These are phyloP conservation scores for Pseudodiploospora longispora DNA, from an alignment of 2,329 filamentous ascomycete genomes.

Conservation along the genomic window DNA sequence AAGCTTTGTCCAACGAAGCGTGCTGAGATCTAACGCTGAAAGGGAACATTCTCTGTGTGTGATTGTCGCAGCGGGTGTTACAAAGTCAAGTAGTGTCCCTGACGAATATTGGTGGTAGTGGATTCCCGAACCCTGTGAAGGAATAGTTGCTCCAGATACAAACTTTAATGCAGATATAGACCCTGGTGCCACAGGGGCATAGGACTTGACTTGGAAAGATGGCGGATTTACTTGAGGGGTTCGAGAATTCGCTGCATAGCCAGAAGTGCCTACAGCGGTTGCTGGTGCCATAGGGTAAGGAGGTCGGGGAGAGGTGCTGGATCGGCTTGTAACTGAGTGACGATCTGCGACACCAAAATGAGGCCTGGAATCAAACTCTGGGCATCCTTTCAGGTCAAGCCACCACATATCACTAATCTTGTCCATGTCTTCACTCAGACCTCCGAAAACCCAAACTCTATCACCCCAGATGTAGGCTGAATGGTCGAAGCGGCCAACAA, in stretches of 20 bases:
- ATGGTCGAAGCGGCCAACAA: conserved; percentile 91
- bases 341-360: conserved; percentile 46
- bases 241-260: conserved; percentile 60
- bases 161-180: conserved; percentile 88
- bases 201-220: conserved; percentile 59
- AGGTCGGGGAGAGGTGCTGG: conserved; percentile 43
- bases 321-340: conserved; percentile 29
- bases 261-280: conserved; percentile 48
- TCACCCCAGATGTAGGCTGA: conserved; percentile 89
- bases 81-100: conserved; percentile 85
- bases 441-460: conserved; percentile 92
- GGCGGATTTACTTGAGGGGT: conserved; percentile 59
- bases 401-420: conserved; percentile 95
- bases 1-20: conserved; percentile 87
- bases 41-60: conserved; percentile 82
- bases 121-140: conserved; percentile 80
- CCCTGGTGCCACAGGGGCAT: conserved; percentile 79
- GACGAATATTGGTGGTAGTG: conserved; percentile 96
- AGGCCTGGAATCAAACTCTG: conserved; percentile 69
- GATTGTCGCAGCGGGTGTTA: conserved; percentile 84
- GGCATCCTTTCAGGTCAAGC: conserved; percentile 87
- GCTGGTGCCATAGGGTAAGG: conserved; percentile 42
- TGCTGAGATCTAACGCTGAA: conserved; percentile 78
- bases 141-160: conserved; percentile 69
- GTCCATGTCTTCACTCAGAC: conserved; percentile 92